Evolutionary conservation across 2,329 filamentous ascomycete genomes (phyloP), one percentile per base, ranked within the genome.

Genomic region (Trichophyton simii): DNA sequence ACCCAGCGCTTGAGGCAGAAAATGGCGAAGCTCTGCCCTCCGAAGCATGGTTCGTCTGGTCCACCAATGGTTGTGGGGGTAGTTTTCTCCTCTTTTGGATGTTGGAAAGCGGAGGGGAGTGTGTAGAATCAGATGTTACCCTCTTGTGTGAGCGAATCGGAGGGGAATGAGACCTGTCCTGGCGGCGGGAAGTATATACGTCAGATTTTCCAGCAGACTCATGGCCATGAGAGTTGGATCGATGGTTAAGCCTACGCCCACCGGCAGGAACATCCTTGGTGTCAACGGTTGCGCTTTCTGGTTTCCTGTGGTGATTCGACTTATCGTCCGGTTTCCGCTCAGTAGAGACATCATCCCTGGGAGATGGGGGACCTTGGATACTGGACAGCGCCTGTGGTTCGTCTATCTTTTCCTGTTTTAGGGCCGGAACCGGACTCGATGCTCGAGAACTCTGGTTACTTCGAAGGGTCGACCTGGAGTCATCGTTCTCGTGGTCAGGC

Each of bases 1-100:
- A 79, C 20, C 74, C 72, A 63, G 75, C 76, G 3, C 72, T 68
- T 22, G 75, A 76, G 42, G 41, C 41, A 9, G 76, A 78, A n/a
- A 74, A 75, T 5, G 74, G 72, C 3, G 76, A 78, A 31, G 73
- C 71, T 18, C 75, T 70, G 63, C 78, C 77, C 65, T 78, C 77
- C 3, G 77, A 79, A 59, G 70, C 70, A 63, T 77, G 76, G 42
- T 76, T 72, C 59, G 68, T 70, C 31, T 71, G 72, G 20, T 72
- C 75, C n/a, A 75, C 73, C 38, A 74, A 66, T 20, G 75, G 66
- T 9, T 75, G 73, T 3, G 77, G 72, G 11, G 75, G 74, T 1
- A 71, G 69, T 61, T 67, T 64, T 63, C 76, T 59, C 67, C 65
- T 57, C 65, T 70, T 57, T 66, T 65, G 54, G 66, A 60, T 60